These are phyloP conservation scores for Fusarium keratoplasticum DNA, from an alignment of 2,329 filamentous ascomycete species.

Conservation along the genomic window DNA sequence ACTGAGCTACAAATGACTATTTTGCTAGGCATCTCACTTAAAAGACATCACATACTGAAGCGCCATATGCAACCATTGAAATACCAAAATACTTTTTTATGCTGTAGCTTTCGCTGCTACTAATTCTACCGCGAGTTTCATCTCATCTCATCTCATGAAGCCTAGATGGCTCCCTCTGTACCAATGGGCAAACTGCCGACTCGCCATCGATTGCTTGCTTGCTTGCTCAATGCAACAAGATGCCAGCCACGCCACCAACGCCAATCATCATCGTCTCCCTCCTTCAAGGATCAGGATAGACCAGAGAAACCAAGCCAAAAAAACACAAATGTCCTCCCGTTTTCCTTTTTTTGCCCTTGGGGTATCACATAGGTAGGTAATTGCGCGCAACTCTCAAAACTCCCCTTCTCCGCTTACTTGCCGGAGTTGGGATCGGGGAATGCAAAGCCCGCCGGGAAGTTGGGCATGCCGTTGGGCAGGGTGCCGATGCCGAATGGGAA, in stretches of 20 bases:
- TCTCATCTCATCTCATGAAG: constrained; percentile 2
- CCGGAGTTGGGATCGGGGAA: constrained; percentile 51
- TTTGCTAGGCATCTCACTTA: background rate
- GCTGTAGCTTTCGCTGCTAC: constrained; percentile 19
- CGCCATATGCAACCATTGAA: background rate
- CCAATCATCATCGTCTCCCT: constrained; percentile 12
- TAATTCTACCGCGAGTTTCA: background rate
- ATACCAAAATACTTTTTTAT: constrained; percentile 26
- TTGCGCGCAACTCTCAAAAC: constrained; percentile 15
- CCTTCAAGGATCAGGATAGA: constrained; percentile 9
- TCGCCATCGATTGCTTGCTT: constrained; percentile 9
- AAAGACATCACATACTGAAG: background rate
- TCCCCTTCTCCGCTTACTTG: constrained; percentile 16
- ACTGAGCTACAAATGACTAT: background rate
- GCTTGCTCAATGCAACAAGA: constrained; percentile 12
- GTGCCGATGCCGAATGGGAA: constrained; percentile 57
- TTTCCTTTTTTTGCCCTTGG: constrained; percentile 14
- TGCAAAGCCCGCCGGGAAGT: constrained; percentile 54
- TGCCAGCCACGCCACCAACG: constrained; percentile 25
- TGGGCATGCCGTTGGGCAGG: constrained; percentile 57
- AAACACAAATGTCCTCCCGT: constrained; percentile 28
- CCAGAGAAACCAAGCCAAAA: constrained; percentile 25
- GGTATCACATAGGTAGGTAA: constrained; percentile 36
- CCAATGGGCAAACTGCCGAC: constrained; percentile 1
- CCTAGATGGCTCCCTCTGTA: background rate